These are phyloP conservation scores for Mucor mucedo DNA, from an alignment of 371 early-diverging fungal genomes.

Conservation along the genomic window DNA sequence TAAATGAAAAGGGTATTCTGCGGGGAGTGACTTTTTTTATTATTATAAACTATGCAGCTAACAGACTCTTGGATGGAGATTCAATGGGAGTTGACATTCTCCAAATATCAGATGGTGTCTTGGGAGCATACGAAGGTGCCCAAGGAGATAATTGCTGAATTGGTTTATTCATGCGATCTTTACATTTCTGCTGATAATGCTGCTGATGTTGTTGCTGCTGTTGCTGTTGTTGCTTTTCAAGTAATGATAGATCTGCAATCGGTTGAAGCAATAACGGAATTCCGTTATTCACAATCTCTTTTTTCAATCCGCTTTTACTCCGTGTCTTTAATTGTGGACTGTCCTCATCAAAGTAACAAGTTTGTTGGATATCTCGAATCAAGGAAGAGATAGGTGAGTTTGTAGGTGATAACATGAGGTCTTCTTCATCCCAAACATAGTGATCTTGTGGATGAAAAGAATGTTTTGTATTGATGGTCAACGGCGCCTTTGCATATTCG, in stretches of 20 bases:
- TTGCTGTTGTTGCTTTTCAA: not conserved
- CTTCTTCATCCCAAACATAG: not conserved
- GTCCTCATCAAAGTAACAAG: constrained; percentile 13
- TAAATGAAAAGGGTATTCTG: not conserved
- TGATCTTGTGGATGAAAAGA: not conserved
- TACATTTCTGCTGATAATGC: constrained; percentile 1
- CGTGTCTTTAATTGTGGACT: not conserved
- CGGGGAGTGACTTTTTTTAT: not conserved
- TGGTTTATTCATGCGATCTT: not conserved
- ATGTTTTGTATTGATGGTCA: constrained; percentile 1
- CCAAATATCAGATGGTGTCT: constrained; percentile 21
- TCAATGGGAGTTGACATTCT: constrained; percentile 18
- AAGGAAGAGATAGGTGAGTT: constrained; percentile 25
- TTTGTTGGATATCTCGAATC: constrained; percentile 27
- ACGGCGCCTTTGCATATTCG: not conserved
- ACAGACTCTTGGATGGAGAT: constrained; percentile 14
- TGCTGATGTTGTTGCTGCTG: not conserved
- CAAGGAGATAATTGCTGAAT: constrained; percentile 20
- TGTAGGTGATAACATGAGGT: not conserved
- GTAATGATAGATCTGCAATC: not conserved
- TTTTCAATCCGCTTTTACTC: not conserved
- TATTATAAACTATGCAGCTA: constrained; percentile 13
- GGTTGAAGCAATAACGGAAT: constrained; percentile 19
- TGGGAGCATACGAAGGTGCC: constrained; percentile 21
- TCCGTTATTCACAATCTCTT: constrained; percentile 3